A percentile compares a stretch with the other conserved stretches of the same genome.
These are phyloP conservation scores for Stevia rebaudiana DNA, from an alignment of 140 eudicot genomes.

Conservation along the genomic window DNA sequence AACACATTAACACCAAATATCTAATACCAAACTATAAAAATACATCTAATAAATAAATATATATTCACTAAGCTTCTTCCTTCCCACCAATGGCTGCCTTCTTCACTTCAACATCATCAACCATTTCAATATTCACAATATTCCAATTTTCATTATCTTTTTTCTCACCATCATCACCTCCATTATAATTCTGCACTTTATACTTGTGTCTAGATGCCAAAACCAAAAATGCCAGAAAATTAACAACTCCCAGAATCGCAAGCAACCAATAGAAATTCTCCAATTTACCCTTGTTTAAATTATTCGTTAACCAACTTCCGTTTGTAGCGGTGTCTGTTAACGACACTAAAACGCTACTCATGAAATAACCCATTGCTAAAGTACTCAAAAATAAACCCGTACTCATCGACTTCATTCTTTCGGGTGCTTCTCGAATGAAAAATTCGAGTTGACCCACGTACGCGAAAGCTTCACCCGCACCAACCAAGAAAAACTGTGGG, in stretches of 20 bases:
- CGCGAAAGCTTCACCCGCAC: conserved; percentile 97
- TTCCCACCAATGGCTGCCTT: conserved; percentile 18
- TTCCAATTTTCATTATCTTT: conserved; percentile 32
- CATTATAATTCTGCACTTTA: conserved; percentile 49
- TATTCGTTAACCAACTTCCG: conserved; percentile 63
- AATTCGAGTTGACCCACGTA: conserved; percentile 95
- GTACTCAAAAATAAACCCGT: conserved; percentile 84
- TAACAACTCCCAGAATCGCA: conserved; percentile 56
- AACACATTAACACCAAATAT: conserved; percentile 14
- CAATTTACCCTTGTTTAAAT: conserved; percentile 55
- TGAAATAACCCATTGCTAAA: conserved; percentile 74
- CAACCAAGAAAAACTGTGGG: conserved; percentile 79
- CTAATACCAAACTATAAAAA: conserved; percentile 23
- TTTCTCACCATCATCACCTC: conserved; percentile 12
- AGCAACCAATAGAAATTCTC: conserved; percentile 92
- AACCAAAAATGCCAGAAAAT: conserved; percentile 44
- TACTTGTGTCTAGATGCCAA: conserved; percentile 69
- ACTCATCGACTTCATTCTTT: conserved; percentile 96
- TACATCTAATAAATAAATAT: not conserved
- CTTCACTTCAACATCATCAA: conserved; percentile 30
- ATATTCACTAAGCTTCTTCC: conserved; percentile 32
- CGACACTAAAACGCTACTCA: conserved; percentile 75
- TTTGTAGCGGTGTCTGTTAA: conserved; percentile 53
- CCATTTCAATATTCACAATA: conserved; percentile 18
- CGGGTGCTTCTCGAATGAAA: conserved; percentile 95